Base-by-base conservation (phyloP, 164 flowering plant species). In the Akebia trifoliata region DNA sequence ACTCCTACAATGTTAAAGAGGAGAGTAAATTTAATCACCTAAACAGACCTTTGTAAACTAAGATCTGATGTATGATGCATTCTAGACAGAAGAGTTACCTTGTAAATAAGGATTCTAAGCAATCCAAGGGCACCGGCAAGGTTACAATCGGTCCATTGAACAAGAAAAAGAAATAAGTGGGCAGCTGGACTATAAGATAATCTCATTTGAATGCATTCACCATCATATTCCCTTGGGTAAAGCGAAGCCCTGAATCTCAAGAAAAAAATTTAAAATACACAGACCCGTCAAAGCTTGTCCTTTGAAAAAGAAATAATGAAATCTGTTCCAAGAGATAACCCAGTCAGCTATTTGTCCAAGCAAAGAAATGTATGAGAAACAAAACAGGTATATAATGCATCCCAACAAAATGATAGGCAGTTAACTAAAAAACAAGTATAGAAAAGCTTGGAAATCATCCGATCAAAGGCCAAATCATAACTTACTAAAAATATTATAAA, bases 81-180 rank as follows among this genome's bases (percentile, higher is more conserved):
- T 6, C 8, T 31, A 37, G 20, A 28, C 28, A 9, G n/a, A 15
- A 26, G 21, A 52, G 15, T 8, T 39, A 90, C 99, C 97, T 81
- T 87, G 50, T 81, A 87, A 59, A 93, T 84, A 18, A 90, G 84
- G 48, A 93, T 75, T 50, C 92, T 78, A 43, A 90, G 86, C 60
- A 90, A 75, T 59, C 97, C 99, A 63, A 93, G 81, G 25, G 86
- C 81, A 59, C 99, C 98, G 39, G 96, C 99, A 45, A 93, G 78
- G 69, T 76, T 76, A 61, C 92, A 87, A 70, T 86, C 94, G 50
- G 92, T 76, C 97, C 99, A 93, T 59, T 84, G 99, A 50, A 93
- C 86, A 28, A 93, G 81, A 63, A 87, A 87, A 9, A 85, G 86
- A 56, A 93, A 84, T 17, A 90, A 49, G 34, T 82, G 85, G 26